Percentiles rank a stretch among this genome's conserved stretches.
Evolutionary conservation across 225 moss, liverwort and hornwort species (phyloP).

Genomic region (Antitrichia curtipendula): DNA sequence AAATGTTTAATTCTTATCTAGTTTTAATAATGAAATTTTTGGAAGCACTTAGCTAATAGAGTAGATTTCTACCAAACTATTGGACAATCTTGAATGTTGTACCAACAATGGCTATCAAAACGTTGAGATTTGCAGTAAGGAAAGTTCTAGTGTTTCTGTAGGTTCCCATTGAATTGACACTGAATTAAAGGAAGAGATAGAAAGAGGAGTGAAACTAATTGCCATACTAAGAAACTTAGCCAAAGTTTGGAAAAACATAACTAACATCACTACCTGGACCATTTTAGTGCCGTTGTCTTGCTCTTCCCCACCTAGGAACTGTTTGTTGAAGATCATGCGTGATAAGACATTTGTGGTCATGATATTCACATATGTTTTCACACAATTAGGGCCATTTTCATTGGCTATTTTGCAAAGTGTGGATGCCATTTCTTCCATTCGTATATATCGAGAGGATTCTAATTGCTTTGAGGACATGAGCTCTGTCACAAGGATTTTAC

Average conservation of each 20-base stretch:
- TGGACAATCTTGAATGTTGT: too few relatives aligned
- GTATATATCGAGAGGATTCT: not conserved
- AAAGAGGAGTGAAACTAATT: fast-evolving
- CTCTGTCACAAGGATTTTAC: not conserved
- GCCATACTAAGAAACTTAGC: not conserved
- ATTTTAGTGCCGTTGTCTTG: not conserved
- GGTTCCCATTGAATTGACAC: fast-evolving
- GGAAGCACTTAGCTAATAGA: not conserved
- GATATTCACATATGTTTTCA: not conserved
- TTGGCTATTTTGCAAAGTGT: not conserved
- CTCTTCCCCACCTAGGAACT: not conserved
- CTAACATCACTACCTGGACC: fast-evolving
- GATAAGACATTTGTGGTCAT: not conserved
- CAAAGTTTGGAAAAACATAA: not conserved
- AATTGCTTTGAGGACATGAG: not conserved
- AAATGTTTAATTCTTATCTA: not conserved
- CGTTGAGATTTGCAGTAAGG: too few relatives aligned
- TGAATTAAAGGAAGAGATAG: not conserved
- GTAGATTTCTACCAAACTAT: not conserved
- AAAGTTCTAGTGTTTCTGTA: fast-evolving
- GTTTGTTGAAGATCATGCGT: not conserved
- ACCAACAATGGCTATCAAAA: not conserved
- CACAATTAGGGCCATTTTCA: too few relatives aligned
- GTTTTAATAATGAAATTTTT: not conserved
- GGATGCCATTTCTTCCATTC: not conserved